A percentile compares a stretch with the other conserved stretches of the same genome.
Evolutionary conservation across 2,329 filamentous ascomycete genomes (phyloP).

Genomic region (Scytalidium sp.): DNA sequence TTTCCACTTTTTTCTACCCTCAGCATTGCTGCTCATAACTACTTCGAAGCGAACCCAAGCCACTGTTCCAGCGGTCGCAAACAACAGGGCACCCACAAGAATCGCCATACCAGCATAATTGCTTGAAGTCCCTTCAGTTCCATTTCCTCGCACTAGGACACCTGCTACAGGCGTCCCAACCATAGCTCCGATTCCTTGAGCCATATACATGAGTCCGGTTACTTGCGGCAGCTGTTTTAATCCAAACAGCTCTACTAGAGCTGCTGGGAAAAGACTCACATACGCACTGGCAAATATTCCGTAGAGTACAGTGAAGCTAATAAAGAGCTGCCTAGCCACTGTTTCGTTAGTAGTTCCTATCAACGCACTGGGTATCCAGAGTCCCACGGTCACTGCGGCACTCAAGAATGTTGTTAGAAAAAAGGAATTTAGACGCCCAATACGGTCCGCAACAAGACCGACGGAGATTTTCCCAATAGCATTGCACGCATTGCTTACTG

Average conservation of each 20-base stretch:
- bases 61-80: neutral
- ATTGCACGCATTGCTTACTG: slow-evolving; percentile 35
- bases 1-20: neutral
- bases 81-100: neutral
- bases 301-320: slow-evolving; percentile 29
- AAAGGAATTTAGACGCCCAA: slow-evolving; percentile 35
- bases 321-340: slow-evolving; percentile 20
- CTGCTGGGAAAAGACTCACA: slow-evolving; percentile 34
- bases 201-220: slow-evolving; percentile 35
- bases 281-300: slow-evolving; percentile 35
- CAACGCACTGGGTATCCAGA: slow-evolving; percentile 19
- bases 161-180: slow-evolving; percentile 34
- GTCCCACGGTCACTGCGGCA: slow-evolving; percentile 20
- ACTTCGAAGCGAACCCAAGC: neutral
- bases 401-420: slow-evolving; percentile 28
- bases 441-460: slow-evolving; percentile 32
- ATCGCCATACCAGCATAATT: neutral
- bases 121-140: neutral
- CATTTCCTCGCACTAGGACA: slow-evolving; percentile 19
- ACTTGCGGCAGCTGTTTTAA: slow-evolving; percentile 33
- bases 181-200: slow-evolving; percentile 33
- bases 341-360: neutral
- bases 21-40: neutral
- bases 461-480: slow-evolving; percentile 34
- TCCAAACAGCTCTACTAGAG: slow-evolving; percentile 35